Percentiles rank a stretch among this genome's conserved stretches.
Conservation (phyloP, 176 grass and related monocot genomes). For the Carex myosuroides region DNA sequence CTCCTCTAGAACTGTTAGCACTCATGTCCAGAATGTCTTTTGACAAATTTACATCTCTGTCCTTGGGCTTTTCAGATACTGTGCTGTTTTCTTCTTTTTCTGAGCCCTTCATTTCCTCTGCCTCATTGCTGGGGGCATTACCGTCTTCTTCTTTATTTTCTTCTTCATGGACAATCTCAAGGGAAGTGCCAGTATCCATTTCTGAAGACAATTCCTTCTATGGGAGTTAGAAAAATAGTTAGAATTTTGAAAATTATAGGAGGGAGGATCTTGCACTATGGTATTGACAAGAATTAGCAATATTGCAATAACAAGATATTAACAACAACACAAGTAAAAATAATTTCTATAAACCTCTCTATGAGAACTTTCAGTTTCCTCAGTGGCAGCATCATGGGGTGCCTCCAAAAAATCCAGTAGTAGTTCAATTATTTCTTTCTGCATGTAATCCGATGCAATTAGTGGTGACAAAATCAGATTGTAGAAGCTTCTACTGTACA, state of each 20-base stretch:
- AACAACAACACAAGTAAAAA: not conserved
- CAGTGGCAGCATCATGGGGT: constrained; percentile 21
- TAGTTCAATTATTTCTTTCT: constrained; percentile 29
- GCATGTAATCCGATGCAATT: not conserved
- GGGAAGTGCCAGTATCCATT: not conserved
- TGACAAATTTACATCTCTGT: not conserved
- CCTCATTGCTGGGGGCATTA: not conserved
- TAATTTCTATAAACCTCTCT: constrained; percentile 11
- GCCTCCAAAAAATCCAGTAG: constrained; percentile 44
- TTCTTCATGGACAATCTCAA: constrained; percentile 24
- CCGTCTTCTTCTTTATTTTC: not conserved
- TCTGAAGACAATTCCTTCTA: constrained; percentile 9
- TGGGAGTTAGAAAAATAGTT: not conserved
- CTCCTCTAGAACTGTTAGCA: not conserved
- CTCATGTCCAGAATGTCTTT: not conserved
- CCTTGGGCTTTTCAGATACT: constrained; percentile 8
- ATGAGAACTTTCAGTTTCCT: constrained; percentile 10
- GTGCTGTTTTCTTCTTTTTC: not conserved
- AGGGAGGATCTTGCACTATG: not conserved
- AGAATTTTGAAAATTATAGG: not conserved
- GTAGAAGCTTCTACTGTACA: not conserved
- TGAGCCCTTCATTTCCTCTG: not conserved
- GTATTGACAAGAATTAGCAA: not conserved
- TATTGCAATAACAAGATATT: not conserved
- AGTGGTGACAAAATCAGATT: not conserved